phyloP scores from a whole-genome alignment of 2,329 filamentous ascomycete genomes.

The Aspergillus arachidicola region DNA sequence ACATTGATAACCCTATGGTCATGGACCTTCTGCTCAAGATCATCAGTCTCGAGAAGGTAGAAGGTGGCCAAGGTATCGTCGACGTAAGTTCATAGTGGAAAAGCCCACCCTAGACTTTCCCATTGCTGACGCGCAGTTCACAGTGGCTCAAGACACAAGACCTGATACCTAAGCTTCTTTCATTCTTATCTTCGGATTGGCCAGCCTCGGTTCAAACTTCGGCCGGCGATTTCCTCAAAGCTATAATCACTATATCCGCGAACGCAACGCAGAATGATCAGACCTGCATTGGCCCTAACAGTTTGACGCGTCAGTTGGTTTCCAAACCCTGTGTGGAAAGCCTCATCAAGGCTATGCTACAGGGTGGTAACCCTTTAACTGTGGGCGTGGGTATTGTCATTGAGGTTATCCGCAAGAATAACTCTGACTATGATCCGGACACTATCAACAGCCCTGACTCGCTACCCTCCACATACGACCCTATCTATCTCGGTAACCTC shows the following conservation, averaged over 20 bases:
- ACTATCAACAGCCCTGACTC: constrained; percentile 79
- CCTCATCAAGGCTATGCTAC: constrained; percentile 88
- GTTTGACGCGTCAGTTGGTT: constrained; percentile 90
- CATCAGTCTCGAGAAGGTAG: constrained; percentile 90
- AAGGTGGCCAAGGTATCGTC: constrained; percentile 88
- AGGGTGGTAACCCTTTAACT: constrained; percentile 89
- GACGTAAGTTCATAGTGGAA: constrained; percentile 63
- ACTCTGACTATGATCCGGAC: constrained; percentile 94
- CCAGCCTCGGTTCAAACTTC: constrained; percentile 92
- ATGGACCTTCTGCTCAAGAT: constrained; percentile 98
- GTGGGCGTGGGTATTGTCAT: constrained; percentile 97
- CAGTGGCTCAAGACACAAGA: constrained; percentile 91
- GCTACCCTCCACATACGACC: constrained; percentile 80
- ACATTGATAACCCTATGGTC: constrained; percentile 96
- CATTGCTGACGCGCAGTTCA: constrained; percentile 7
- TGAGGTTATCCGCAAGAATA: constrained; percentile 98
- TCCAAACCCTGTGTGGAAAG: constrained; percentile 80
- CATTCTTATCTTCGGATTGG: constrained; percentile 82
- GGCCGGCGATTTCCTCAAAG: constrained; percentile 95
- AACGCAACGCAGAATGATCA: constrained; percentile 98
- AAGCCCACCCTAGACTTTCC: not conserved
- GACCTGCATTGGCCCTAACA: constrained; percentile 97
- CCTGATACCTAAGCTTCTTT: constrained; percentile 82
- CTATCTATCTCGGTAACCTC: constrained; percentile 91
- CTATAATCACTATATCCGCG: constrained; percentile 97